phyloP scores from a whole-genome alignment of 1,284 basidiomycete species.

The Coniferiporia weirii region DNA sequence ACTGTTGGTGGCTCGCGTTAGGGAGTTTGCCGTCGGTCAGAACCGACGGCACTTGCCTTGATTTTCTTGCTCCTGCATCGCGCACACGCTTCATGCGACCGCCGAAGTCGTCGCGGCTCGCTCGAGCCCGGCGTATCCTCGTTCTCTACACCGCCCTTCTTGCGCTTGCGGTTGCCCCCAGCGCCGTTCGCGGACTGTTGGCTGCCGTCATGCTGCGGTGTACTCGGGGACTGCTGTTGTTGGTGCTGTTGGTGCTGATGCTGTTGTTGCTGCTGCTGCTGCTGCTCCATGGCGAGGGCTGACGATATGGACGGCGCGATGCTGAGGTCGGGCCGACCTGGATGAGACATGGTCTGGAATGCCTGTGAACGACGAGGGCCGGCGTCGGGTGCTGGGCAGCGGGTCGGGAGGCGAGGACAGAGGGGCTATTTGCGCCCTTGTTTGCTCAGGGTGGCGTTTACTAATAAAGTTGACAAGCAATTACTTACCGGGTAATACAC shows the following conservation, averaged over 20 bases:
- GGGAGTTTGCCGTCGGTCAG: slow-evolving; percentile 46
- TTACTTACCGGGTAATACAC: too few species aligned
- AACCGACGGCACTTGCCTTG: slow-evolving; percentile 85
- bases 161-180: slow-evolving; percentile 42
- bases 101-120: slow-evolving; percentile 71
- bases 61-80: slow-evolving; percentile 89
- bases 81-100: slow-evolving; percentile 83
- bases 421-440: slow-evolving; percentile 6
- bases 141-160: slow-evolving; percentile 48
- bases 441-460: slow-evolving; percentile 8
- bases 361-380: not conserved
- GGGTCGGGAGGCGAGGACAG: slow-evolving; percentile 5
- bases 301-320: slow-evolving; percentile 46
- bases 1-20: slow-evolving; percentile 41
- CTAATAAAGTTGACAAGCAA: not conserved
- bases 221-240: slow-evolving; percentile 29
- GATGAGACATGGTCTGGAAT: slow-evolving; percentile 36
- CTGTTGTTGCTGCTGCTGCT: slow-evolving; percentile 28
- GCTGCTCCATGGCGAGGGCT: slow-evolving; percentile 58
- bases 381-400: slow-evolving; percentile 2
- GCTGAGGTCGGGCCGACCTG: slow-evolving; percentile 40
- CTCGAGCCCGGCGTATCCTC: slow-evolving; percentile 49
- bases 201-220: slow-evolving; percentile 9
- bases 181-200: slow-evolving; percentile 28
- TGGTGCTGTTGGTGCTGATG: slow-evolving; percentile 25